Percentiles rank a stretch among this genome's conserved stretches.
phyloP scores from a whole-genome alignment of 1,284 basidiomycete genomes.

The Malassezia yamatoensis region DNA sequence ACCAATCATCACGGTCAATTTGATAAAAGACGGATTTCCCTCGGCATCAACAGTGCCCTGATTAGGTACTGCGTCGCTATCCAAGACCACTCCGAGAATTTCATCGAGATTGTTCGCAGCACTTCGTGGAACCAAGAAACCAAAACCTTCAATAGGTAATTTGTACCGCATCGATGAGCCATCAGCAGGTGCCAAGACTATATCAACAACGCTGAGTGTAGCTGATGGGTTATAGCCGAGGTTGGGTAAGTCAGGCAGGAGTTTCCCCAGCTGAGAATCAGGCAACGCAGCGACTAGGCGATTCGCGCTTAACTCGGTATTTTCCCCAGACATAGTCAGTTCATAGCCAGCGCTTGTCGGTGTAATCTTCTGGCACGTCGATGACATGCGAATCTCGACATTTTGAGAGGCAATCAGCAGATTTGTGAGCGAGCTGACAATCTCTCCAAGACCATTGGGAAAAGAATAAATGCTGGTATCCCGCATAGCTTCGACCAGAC shows the following conservation, averaged over 20 bases:
- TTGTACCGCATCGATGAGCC: conserved; percentile 67
- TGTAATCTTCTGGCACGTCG: conserved; percentile 50
- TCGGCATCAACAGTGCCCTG: conserved; percentile 22
- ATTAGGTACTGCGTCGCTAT: conserved; percentile 51
- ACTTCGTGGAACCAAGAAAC: conserved; percentile 80
- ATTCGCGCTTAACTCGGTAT: conserved; percentile 18
- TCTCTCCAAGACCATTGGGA: conserved; percentile 62
- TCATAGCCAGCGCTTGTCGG: background rate
- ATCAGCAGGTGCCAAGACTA: conserved; percentile 33
- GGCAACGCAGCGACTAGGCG: conserved; percentile 49
- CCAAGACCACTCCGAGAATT: conserved; percentile 57
- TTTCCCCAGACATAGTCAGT: background rate
- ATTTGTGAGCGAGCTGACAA: conserved; percentile 57
- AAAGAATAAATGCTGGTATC: conserved; percentile 69
- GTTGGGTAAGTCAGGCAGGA: conserved; percentile 46
- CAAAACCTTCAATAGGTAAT: conserved; percentile 69
- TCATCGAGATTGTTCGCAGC: conserved; percentile 51
- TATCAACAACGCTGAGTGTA: conserved; percentile 38
- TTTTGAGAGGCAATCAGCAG: conserved; percentile 54
- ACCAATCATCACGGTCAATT: conserved; percentile 84
- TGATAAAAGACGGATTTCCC: conserved; percentile 49
- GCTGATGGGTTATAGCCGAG: conserved; percentile 44
- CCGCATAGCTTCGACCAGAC: conserved; percentile 53
- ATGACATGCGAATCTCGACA: conserved; percentile 56
- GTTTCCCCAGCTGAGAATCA: conserved; percentile 19